Evolutionary conservation across 495 filamentous ascomycete species (phyloP).

Genomic region (Lophiotrema nucula): DNA sequence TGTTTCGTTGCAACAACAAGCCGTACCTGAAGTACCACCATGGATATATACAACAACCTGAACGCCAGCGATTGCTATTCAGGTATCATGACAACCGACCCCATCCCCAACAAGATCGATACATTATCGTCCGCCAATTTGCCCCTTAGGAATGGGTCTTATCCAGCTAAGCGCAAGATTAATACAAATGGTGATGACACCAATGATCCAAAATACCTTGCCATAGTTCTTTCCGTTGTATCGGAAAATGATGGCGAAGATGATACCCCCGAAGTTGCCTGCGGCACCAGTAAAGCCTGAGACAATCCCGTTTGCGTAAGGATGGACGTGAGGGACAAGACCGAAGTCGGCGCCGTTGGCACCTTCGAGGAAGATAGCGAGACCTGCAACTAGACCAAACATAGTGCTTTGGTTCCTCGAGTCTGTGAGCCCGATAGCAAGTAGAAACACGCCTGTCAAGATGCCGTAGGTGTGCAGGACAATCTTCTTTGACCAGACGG

Average conservation of each 20-base stretch:
- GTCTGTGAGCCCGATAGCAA: constrained; percentile 38
- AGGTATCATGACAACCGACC: background rate
- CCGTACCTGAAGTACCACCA: background rate
- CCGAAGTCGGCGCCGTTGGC: constrained; percentile 42
- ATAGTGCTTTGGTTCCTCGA: constrained; percentile 33
- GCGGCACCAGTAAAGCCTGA: constrained; percentile 42
- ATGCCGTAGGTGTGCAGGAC: constrained; percentile 40
- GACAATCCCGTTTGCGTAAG: constrained; percentile 42
- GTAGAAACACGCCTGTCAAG: constrained; percentile 38
- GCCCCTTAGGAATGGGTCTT: constrained; percentile 41
- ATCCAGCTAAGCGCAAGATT: constrained; percentile 41
- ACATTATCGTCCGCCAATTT: constrained; percentile 36
- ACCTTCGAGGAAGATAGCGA: constrained; percentile 43
- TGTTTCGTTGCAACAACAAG: background rate
- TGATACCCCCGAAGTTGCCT: constrained; percentile 44
- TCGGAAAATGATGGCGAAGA: constrained; percentile 44
- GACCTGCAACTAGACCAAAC: constrained; percentile 37
- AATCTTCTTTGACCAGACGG: constrained; percentile 43
- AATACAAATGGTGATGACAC: constrained; percentile 38
- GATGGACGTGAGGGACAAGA: constrained; percentile 43
- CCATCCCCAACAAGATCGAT: background rate
- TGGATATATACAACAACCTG: background rate
- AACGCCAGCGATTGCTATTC: constrained; percentile 1
- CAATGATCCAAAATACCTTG: constrained; percentile 42
- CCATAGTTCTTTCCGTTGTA: constrained; percentile 38